A percentile compares a stretch with the other conserved stretches of the same genome.
phyloP scores from a whole-genome alignment of 176 grass and related monocot species.

The Echinochloa phyllopogon region DNA sequence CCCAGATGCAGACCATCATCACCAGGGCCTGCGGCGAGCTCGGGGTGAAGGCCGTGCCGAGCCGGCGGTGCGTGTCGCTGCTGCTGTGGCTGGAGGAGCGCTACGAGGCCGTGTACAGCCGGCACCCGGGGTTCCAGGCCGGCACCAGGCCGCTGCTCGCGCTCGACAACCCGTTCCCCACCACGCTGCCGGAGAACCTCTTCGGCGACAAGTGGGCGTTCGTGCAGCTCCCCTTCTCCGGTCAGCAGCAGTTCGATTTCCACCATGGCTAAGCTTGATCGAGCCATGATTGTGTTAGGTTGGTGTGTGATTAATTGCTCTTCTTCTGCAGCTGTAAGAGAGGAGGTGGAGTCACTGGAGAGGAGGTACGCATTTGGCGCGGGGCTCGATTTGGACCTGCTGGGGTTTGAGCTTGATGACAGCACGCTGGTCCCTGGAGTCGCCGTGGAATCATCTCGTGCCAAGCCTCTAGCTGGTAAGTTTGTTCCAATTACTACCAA shows the following conservation, averaged over 20 bases:
- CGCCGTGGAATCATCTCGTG: conserved; percentile 89
- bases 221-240: conserved; percentile 89
- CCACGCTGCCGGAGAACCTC: conserved; percentile 88
- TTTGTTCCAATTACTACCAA: neutral
- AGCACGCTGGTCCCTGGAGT: conserved; percentile 78
- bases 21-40: conserved; percentile 83
- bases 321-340: conserved; percentile 65
- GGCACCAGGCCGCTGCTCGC: conserved; percentile 85
- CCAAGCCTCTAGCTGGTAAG: conserved; percentile 89
- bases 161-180: conserved; percentile 93
- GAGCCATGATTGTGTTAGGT: neutral
- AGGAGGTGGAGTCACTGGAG: conserved; percentile 63
- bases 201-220: conserved; percentile 95
- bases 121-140: conserved; percentile 83
- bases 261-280: neutral
- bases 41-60: conserved; percentile 86
- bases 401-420: conserved; percentile 91
- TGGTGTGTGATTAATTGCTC: conserved; percentile 15
- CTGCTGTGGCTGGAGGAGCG: conserved; percentile 89
- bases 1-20: conserved; percentile 98
- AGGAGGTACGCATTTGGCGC: conserved; percentile 85
- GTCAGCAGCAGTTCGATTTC: conserved; percentile 34
- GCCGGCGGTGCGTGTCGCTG: conserved; percentile 81
- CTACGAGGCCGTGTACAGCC: conserved; percentile 84
- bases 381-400: conserved; percentile 83